Evolutionary conservation across 176 grass and related monocot genomes (phyloP).

Genomic region (Guadua angustifolia): DNA sequence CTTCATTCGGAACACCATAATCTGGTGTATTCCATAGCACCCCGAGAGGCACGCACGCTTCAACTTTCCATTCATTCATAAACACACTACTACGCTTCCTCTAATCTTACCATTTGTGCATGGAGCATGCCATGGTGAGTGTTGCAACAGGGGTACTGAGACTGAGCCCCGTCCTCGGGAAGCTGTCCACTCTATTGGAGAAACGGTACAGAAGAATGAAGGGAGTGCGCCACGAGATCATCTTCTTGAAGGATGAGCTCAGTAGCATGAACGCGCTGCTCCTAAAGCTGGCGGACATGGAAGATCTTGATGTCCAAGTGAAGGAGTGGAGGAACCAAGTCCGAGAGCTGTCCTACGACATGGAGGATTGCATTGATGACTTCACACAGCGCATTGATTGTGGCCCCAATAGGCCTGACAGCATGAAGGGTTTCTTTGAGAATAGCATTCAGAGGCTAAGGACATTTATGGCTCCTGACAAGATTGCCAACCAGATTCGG

Average conservation of each 20-base stretch:
- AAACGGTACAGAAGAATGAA: not conserved
- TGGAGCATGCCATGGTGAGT: not conserved
- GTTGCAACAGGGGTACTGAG: not conserved
- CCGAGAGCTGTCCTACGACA: not conserved
- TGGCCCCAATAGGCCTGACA: not conserved
- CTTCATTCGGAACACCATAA: no score
- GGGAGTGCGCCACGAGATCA: not conserved
- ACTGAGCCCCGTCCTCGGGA: not conserved
- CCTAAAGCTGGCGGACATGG: not conserved
- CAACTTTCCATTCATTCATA: no score
- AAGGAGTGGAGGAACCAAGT: constrained; percentile 11
- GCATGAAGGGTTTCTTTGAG: not conserved
- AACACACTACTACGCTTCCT: no score
- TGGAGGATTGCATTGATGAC: not conserved
- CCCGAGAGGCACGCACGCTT: no score
- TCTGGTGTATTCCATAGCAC: no score
- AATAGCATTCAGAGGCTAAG: not conserved
- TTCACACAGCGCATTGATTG: not conserved
- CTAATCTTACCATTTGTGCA: no score
- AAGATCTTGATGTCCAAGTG: not conserved
- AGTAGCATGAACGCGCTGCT: not conserved
- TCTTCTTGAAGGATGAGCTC: constrained; percentile 14
- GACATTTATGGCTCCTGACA: not conserved
- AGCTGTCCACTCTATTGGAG: not conserved
- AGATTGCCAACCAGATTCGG: not conserved